Percentiles rank a stretch among this genome's conserved stretches.
Conservation (phyloP, 2,329 filamentous ascomycete species). For the Ploettnerulaceae sp. region DNA sequence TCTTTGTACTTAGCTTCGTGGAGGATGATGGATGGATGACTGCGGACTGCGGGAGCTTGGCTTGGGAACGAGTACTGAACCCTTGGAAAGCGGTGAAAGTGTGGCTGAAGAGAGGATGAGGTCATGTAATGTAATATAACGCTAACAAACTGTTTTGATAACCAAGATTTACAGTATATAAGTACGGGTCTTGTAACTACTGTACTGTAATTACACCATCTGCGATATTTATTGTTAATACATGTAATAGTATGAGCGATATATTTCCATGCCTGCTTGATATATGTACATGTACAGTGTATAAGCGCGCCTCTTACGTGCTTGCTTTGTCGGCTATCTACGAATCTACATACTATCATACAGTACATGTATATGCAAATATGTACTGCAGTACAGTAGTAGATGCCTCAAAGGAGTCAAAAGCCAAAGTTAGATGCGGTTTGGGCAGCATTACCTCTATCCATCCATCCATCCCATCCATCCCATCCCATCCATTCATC, state of each 20-base stretch:
- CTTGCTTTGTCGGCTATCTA: too few species aligned
- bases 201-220: neutral
- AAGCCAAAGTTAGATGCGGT: neutral
- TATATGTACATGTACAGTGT: too few species aligned
- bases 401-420: neutral
- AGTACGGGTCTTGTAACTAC: neutral
- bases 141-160: neutral
- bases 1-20: too few species aligned
- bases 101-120: constrained; percentile 14
- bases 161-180: neutral
- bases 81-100: constrained; percentile 16
- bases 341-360: too few species aligned
- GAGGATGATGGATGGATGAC: neutral
- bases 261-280: too few species aligned
- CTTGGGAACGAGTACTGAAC: neutral
- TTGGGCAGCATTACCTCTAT: neutral
- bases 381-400: too few species aligned
- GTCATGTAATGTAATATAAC: neutral
- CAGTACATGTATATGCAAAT: too few species aligned
- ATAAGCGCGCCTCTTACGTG: too few species aligned
- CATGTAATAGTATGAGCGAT: neutral
- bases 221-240: neutral
- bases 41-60: constrained; percentile 5
- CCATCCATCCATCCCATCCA: neutral
- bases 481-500: neutral